phyloP scores from a whole-genome alignment of 352 stramenopile species.

The Aphanomyces cochlioides region DNA sequence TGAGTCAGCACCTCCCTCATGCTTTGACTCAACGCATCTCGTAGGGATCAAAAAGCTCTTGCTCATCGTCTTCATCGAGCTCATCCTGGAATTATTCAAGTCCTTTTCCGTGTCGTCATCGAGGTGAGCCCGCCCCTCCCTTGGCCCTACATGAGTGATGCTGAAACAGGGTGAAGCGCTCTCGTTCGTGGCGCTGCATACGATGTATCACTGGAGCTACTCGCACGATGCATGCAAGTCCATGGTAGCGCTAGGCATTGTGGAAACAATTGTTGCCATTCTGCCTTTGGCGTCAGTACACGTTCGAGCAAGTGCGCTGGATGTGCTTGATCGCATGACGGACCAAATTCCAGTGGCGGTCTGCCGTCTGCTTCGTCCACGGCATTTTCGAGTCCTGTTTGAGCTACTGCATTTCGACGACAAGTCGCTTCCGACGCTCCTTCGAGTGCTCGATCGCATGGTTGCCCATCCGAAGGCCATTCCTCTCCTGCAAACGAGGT shows the following conservation, averaged over 20 bases:
- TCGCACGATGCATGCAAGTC: background rate
- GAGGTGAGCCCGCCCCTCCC: background rate
- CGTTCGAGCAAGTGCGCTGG: background rate
- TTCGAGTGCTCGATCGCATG: background rate
- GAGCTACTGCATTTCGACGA: background rate
- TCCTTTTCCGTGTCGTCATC: background rate
- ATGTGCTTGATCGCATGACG: background rate
- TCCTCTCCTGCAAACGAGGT: too few species aligned
- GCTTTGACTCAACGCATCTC: too few species aligned
- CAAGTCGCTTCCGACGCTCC: background rate
- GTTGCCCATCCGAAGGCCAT: background rate
- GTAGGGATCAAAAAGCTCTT: conserved; percentile 8
- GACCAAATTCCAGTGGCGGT: background rate
- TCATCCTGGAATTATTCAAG: background rate
- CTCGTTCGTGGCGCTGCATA: background rate
- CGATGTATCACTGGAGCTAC: conserved; percentile 2
- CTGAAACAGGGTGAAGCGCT: conserved; percentile 1
- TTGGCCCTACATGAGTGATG: background rate
- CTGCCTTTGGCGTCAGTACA: background rate
- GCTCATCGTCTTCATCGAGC: background rate
- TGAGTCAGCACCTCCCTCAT: background rate
- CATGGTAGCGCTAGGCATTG: background rate
- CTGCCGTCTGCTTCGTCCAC: background rate
- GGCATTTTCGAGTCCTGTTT: background rate
- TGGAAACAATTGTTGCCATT: background rate